Conservation (phyloP, 108 stramenopile genomes). For the Hondaea fermentalgiana region DNA sequence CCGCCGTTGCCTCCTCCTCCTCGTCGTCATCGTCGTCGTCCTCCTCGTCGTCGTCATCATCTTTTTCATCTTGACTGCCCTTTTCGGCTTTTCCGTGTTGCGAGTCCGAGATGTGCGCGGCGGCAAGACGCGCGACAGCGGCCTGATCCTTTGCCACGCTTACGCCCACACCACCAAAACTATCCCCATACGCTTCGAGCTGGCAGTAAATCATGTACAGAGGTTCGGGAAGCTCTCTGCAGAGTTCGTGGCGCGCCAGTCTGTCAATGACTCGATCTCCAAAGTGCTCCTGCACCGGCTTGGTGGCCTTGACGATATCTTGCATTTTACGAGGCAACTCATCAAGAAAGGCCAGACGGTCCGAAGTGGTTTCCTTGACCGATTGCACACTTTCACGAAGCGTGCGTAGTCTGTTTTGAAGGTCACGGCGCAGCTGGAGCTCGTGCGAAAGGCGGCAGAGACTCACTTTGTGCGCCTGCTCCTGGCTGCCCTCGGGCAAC, state of each 20-base stretch:
- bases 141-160: not conserved
- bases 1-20: not conserved
- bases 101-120: no score
- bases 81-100: no score
- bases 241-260: constrained; percentile 4
- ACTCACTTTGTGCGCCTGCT: not conserved
- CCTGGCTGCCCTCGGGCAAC: not conserved
- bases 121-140: no score
- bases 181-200: constrained; percentile 5
- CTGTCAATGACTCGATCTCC: not conserved
- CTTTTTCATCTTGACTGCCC: not conserved
- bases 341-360: not conserved
- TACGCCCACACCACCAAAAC: not conserved
- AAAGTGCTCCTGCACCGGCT: not conserved
- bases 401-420: not conserved
- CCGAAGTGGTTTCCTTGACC: not conserved
- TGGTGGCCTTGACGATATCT: not conserved
- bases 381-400: not conserved
- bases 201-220: constrained; percentile 14
- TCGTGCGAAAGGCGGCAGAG: not conserved
- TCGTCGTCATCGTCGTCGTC: not conserved
- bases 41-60: not conserved
- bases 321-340: not conserved
- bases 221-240: not conserved
- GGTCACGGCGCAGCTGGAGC: not conserved